Percentiles rank a stretch among this genome's conserved stretches.
Conservation (phyloP, 768 basidiomycete species). For the Clitopilus hobsonii region DNA sequence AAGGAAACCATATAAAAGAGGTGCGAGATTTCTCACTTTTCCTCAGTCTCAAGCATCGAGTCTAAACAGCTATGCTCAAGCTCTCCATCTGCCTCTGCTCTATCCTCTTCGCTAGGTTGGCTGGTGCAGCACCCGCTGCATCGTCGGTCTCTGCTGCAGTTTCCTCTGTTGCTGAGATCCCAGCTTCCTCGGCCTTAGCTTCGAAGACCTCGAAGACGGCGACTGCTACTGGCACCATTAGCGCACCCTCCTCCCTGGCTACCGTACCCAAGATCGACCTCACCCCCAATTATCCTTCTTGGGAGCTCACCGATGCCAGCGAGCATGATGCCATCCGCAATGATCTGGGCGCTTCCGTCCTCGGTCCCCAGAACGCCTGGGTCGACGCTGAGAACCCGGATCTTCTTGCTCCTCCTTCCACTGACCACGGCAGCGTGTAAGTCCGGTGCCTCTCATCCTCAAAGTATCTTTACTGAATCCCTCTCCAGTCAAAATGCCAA, state of each 20-base stretch:
- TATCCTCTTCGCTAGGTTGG: slow-evolving; percentile 25
- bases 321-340: slow-evolving; percentile 29
- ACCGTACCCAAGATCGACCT: slow-evolving; percentile 37
- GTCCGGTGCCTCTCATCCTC: slow-evolving; percentile 13
- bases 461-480: background rate
- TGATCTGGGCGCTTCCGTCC: slow-evolving; percentile 32
- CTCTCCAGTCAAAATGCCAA: slow-evolving; percentile 42
- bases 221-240: slow-evolving; percentile 11
- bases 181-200: slow-evolving; percentile 8
- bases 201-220: slow-evolving; percentile 4
- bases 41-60: no score
- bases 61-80: slow-evolving; percentile 35
- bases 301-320: slow-evolving; percentile 22
- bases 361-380: slow-evolving; percentile 36
- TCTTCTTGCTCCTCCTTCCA: slow-evolving; percentile 38
- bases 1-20: background rate
- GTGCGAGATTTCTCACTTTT: background rate
- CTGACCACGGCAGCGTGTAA: slow-evolving; percentile 39
- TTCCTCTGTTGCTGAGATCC: slow-evolving; percentile 10
- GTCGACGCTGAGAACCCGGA: slow-evolving; percentile 42
- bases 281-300: slow-evolving; percentile 41
- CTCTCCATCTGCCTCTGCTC: slow-evolving; percentile 28
- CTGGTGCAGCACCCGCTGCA: slow-evolving; percentile 21
- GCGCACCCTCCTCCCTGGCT: slow-evolving; percentile 25
- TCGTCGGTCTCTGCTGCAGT: slow-evolving; percentile 16